Evolutionary conservation across 768 basidiomycete species (phyloP).

Genomic region (Tulasnella sp.): DNA sequence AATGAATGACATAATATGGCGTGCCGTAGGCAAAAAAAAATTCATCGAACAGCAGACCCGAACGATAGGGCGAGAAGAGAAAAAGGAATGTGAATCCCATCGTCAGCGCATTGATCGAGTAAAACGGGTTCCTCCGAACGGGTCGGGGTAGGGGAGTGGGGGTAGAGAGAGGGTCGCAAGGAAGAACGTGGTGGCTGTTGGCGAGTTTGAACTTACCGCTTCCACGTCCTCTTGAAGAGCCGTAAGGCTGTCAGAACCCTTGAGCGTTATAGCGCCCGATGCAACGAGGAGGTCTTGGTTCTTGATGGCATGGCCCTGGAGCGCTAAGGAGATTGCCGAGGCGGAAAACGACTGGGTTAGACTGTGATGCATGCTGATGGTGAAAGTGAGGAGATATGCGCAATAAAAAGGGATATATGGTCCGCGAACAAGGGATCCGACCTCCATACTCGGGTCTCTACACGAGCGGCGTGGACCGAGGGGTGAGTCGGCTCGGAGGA

Average conservation of each 20-base stretch:
- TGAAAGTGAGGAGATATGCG: background rate
- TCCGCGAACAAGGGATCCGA: background rate
- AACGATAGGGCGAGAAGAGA: background rate
- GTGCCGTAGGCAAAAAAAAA: background rate
- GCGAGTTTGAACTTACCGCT: constrained; percentile 49
- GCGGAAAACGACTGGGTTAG: constrained; percentile 18
- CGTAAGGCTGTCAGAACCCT: constrained; percentile 71
- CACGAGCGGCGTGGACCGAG: background rate
- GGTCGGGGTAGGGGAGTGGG: background rate
- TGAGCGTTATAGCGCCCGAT: constrained; percentile 74
- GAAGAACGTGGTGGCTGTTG: background rate
- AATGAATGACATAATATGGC: background rate
- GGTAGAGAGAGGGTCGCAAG: background rate
- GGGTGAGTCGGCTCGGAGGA: background rate
- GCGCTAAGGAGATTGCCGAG: constrained; percentile 43
- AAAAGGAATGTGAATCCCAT: background rate
- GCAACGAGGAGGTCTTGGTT: constrained; percentile 91
- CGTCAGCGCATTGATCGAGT: background rate
- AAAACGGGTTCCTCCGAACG: constrained; percentile 24
- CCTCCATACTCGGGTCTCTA: background rate
- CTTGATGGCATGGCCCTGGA: constrained; percentile 97
- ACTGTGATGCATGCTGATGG: background rate
- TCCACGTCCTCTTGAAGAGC: constrained; percentile 87
- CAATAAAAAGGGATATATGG: background rate
- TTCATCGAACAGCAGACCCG: background rate